Evolutionary conservation across 2,329 filamentous ascomycete species (phyloP), one percentile per base, ranked within the genome.

Genomic region (Lachnellula cervina): DNA sequence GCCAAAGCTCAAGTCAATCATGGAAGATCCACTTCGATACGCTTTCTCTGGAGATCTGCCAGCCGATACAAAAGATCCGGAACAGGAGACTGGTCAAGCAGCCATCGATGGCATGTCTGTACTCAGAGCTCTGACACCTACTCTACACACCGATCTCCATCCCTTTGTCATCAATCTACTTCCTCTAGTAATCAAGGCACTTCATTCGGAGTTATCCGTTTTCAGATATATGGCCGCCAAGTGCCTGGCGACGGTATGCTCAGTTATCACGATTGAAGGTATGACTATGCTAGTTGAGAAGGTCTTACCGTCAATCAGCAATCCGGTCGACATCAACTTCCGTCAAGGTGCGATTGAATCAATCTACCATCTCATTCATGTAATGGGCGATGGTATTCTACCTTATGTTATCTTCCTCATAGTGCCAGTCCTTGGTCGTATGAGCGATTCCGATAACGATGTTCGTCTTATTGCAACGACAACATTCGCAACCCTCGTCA

Each of bases 341-440:
- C 87, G 94, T 40, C 94, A 99, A 75, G 94, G 94, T 60, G 91
- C 90, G 5, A 94, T 96, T 55, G 94, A 99, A 73, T 90, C 86
- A 64, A 89, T 99, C 57, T 99, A 99, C 70, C 94, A 99, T 72
- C 77, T 99, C 57, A 99, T 99, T 61, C 90, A 95, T 58, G 92
- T 97, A 51, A 99, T 99, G 94, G 94, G 96, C 59, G 94, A 97
- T 69, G 82, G 84, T 38, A 99, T 99, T 55, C 75, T 99, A 32
- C 94, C 95, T 3, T 99, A 99, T 68, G 94, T 99, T 60, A 97
- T 99, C 66, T 99, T 99, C 83, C 83, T 99, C 62, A 95, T 99
- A 57, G 95, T 97, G 13, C 94, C 94, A 14, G 94, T 99, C 4
- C 80, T 99, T 50, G 94, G 94, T 52, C 87, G 94, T 45, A 99